A percentile compares a stretch with the other conserved stretches of the same genome.
phyloP scores from a whole-genome alignment of 2,329 filamentous ascomycete species.

The Calycina herbarum region DNA sequence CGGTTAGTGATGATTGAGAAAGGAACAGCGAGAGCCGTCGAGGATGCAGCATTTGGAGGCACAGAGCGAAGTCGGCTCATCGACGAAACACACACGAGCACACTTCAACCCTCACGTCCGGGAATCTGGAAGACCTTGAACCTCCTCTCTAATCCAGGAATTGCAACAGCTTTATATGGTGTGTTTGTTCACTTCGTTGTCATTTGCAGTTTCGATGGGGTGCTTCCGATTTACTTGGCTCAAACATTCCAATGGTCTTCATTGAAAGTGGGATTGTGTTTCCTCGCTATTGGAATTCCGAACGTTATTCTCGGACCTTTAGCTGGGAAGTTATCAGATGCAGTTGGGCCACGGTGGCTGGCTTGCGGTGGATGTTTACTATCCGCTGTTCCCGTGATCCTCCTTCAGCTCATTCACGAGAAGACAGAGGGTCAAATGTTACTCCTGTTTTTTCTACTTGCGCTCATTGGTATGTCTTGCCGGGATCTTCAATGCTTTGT shows the following conservation, averaged over 20 bases:
- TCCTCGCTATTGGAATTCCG: constrained; percentile 11
- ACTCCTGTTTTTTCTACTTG: constrained; percentile 1
- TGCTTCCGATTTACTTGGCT: constrained; percentile 13
- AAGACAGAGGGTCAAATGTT: constrained; percentile 7
- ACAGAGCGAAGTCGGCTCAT: constrained; percentile 41
- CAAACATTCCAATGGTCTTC: constrained; percentile 13
- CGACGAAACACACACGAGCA: background rate
- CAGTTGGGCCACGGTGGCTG: constrained; percentile 8
- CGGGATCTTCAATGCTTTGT: background rate
- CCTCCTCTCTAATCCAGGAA: constrained; percentile 10
- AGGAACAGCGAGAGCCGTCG: constrained; percentile 51
- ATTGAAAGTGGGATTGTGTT: constrained; percentile 10
- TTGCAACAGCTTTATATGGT: constrained; percentile 16
- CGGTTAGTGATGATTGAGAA: constrained; percentile 61
- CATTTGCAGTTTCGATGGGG: constrained; percentile 13
- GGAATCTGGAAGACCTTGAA: constrained; percentile 6
- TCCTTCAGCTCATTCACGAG: constrained; percentile 13
- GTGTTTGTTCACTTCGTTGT: constrained; percentile 15
- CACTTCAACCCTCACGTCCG: background rate
- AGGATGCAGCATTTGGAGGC: constrained; percentile 2
- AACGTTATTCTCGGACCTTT: constrained; percentile 11
- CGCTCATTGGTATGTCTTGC: constrained; percentile 6
- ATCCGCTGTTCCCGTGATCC: constrained; percentile 9
- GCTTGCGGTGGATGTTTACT: constrained; percentile 11
- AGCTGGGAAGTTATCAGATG: constrained; percentile 12